phyloP scores from a whole-genome alignment of 2,329 filamentous ascomycete genomes.

The Curvularia sp. region DNA sequence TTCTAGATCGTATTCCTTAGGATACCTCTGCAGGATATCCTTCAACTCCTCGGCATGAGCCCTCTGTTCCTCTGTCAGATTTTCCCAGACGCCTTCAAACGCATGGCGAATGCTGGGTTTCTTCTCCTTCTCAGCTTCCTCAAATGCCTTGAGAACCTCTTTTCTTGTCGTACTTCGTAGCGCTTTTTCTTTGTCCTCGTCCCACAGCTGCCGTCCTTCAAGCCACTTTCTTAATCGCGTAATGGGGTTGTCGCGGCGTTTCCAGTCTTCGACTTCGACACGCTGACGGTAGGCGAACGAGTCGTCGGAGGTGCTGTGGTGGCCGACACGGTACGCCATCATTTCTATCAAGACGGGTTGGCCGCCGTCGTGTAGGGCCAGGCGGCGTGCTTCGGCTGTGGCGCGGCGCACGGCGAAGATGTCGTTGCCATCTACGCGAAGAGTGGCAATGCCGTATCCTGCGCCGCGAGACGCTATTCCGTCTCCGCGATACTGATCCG shows the following conservation, averaged over 20 bases:
- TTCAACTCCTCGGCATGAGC: constrained; percentile 79
- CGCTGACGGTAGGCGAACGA: constrained; percentile 94
- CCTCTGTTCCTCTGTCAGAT: constrained; percentile 78
- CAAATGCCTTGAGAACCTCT: constrained; percentile 83
- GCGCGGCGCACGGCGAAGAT: constrained; percentile 87
- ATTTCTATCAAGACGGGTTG: constrained; percentile 88
- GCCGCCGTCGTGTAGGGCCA: constrained; percentile 82
- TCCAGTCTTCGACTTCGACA: constrained; percentile 95
- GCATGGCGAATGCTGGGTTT: constrained; percentile 74
- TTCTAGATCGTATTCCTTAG: constrained; percentile 85
- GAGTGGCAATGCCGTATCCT: constrained; percentile 93
- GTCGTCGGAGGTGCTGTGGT: constrained; percentile 97
- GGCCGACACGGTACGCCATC: constrained; percentile 97
- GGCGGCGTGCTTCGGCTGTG: constrained; percentile 75
- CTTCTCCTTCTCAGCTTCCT: constrained; percentile 81
- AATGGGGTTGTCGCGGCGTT: constrained; percentile 85
- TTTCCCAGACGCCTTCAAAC: constrained; percentile 91
- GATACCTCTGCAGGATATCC: constrained; percentile 82
- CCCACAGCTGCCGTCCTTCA: constrained; percentile 82
- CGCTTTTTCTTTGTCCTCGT: constrained; percentile 80
- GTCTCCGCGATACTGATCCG: constrained; percentile 90
- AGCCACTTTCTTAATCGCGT: constrained; percentile 88
- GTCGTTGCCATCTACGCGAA: constrained; percentile 93
- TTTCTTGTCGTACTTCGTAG: constrained; percentile 71
- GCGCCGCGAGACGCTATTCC: constrained; percentile 86